Conservation (phyloP, 345 rosid species). For the Rhodomyrtus tomentosa region DNA sequence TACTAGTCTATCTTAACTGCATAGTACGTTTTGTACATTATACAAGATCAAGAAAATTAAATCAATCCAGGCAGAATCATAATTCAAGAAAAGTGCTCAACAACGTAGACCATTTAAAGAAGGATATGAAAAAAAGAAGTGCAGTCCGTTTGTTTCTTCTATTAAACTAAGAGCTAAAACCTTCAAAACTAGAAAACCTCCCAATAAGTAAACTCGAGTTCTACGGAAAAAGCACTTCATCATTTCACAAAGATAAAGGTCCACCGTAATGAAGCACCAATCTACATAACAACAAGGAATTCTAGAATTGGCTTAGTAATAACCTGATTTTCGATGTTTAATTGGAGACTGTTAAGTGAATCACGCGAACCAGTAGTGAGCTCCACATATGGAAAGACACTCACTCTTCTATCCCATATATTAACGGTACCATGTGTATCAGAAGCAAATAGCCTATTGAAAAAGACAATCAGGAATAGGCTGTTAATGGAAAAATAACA, state of each 20-base stretch:
- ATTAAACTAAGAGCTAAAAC: background rate
- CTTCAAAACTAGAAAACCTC: background rate
- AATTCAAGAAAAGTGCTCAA: background rate
- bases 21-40: background rate
- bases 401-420: conserved; percentile 78
- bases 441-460: conserved; percentile 59
- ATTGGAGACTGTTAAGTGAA: conserved; percentile 49
- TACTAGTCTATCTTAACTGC: background rate
- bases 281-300: background rate
- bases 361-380: conserved; percentile 33
- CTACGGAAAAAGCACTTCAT: background rate
- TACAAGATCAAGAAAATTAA: background rate
- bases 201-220: background rate
- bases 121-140: background rate
- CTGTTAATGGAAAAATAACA: background rate
- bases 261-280: background rate
- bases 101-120: background rate
- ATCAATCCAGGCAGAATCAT: background rate
- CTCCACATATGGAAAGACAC: conserved; percentile 56
- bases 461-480: background rate
- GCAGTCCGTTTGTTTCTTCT: background rate
- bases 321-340: conserved; percentile 70
- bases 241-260: background rate
- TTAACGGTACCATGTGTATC: conserved; percentile 55
- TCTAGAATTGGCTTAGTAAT: background rate